phyloP scores from a whole-genome alignment of 2,329 filamentous ascomycete species.

The Pseudopithomyces maydicus region DNA sequence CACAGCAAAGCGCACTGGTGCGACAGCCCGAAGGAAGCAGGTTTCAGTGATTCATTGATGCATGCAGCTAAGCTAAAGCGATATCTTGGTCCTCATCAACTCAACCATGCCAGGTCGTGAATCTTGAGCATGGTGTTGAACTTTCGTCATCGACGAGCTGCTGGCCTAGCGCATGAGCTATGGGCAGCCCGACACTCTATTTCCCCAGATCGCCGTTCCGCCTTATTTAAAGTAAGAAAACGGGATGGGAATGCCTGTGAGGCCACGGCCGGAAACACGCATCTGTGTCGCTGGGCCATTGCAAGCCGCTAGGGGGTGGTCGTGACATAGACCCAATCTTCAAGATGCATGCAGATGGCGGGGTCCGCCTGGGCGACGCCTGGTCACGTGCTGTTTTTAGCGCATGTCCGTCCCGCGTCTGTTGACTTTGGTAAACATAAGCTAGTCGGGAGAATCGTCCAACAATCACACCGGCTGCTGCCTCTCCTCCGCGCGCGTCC shows the following conservation, averaged over 20 bases:
- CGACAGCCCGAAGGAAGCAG: conserved; percentile 1
- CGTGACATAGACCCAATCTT: no score
- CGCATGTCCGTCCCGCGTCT: not conserved
- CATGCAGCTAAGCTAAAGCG: not conserved
- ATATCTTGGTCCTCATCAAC: not conserved
- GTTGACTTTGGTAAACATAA: not conserved
- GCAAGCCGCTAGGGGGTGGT: no score
- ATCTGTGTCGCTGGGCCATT: no score
- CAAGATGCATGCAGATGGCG: no score
- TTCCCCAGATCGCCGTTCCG: not conserved
- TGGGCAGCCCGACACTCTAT: not conserved
- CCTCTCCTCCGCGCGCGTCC: not conserved
- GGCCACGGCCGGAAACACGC: no score
- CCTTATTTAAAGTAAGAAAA: not conserved
- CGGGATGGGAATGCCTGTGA: no score
- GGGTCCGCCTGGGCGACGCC: not conserved
- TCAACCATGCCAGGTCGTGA: not conserved
- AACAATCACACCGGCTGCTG: not conserved
- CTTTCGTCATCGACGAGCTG: not conserved
- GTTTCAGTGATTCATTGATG: not conserved
- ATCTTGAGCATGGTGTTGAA: not conserved
- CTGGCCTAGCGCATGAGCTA: not conserved
- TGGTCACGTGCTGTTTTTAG: conserved; percentile 1
- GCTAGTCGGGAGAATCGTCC: not conserved
- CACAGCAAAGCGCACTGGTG: conserved; percentile 14